A percentile compares a stretch with the other conserved stretches of the same genome.
Evolutionary conservation across 495 filamentous ascomycete species (phyloP).

Genomic region (Xylaria castorea): DNA sequence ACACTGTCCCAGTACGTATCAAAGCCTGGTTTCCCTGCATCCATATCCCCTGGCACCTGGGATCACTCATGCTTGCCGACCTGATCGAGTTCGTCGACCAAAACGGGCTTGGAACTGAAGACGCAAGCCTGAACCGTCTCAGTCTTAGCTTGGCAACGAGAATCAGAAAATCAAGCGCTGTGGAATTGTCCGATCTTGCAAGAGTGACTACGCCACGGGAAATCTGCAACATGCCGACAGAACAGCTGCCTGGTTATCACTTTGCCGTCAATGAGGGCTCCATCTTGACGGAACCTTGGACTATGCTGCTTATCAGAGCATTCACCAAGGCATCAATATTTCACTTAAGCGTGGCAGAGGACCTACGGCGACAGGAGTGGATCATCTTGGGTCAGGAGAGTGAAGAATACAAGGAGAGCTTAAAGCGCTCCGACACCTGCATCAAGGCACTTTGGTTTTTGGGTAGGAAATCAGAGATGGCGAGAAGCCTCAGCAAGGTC

Average conservation of each 20-base stretch:
- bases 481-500: constrained; percentile 28
- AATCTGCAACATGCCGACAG: constrained; percentile 3
- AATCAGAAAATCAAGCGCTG: constrained; percentile 45
- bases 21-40: constrained; percentile 58
- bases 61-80: constrained; percentile 54
- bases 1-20: constrained; percentile 48
- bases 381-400: constrained; percentile 9
- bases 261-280: constrained; percentile 45
- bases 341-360: constrained; percentile 34
- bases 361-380: constrained; percentile 20
- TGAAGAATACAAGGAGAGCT: constrained; percentile 26
- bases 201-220: constrained; percentile 36
- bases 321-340: constrained; percentile 51
- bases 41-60: constrained; percentile 57
- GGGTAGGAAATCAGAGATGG: constrained; percentile 56
- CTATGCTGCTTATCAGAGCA: constrained; percentile 50
- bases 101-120: constrained; percentile 15
- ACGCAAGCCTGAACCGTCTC: constrained; percentile 38
- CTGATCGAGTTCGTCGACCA: constrained; percentile 44
- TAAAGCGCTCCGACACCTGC: constrained; percentile 42
- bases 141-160: constrained; percentile 36
- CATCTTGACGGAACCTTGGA: constrained; percentile 55
- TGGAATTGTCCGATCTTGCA: constrained; percentile 48
- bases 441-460: constrained; percentile 51
- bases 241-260: constrained; percentile 38